Conservation (phyloP, 1,284 basidiomycete species). For the Ceratobasidium sp. region DNA sequence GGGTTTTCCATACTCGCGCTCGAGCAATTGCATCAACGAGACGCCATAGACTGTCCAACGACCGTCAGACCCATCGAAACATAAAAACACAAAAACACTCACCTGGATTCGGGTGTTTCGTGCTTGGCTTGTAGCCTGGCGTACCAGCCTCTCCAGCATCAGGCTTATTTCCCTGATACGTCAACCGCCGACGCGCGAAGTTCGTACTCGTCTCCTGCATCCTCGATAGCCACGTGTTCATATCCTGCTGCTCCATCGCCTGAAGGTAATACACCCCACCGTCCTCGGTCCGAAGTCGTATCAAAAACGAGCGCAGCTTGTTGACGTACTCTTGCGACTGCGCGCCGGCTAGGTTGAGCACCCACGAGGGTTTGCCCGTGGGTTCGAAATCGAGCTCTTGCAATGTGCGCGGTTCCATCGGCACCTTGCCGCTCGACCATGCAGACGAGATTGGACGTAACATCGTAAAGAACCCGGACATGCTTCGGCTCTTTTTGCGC, state of each 20-base stretch:
- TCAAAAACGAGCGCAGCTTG: slow-evolving; percentile 79
- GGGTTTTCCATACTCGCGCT: slow-evolving; percentile 66
- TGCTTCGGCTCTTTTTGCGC: slow-evolving; percentile 77
- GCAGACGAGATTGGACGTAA: slow-evolving; percentile 79
- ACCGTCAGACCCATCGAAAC: slow-evolving; percentile 2
- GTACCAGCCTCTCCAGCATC: slow-evolving; percentile 65
- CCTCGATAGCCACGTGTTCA: slow-evolving; percentile 77
- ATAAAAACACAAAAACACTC: slow-evolving; percentile 48
- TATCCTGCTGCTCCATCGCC: slow-evolving; percentile 70
- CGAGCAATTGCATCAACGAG: slow-evolving; percentile 71
- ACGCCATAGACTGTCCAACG: slow-evolving; percentile 74
- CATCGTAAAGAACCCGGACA: slow-evolving; percentile 76
- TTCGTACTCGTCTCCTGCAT: slow-evolving; percentile 74
- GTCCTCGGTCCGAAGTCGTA: slow-evolving; percentile 84
- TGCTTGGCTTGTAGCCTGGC: slow-evolving; percentile 20
- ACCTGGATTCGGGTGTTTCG: slow-evolving; percentile 70
- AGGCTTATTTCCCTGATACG: slow-evolving; percentile 74
- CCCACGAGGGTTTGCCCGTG: slow-evolving; percentile 73
- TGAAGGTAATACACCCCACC: slow-evolving; percentile 84
- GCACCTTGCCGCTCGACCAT: slow-evolving; percentile 36
- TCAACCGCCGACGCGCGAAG: slow-evolving; percentile 79
- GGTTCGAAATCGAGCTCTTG: slow-evolving; percentile 78
- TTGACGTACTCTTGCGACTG: slow-evolving; percentile 74
- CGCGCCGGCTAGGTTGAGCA: slow-evolving; percentile 76
- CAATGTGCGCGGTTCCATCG: slow-evolving; percentile 63